Base-by-base conservation (phyloP, 345 rosid species). In the Citrus medica region DNA sequence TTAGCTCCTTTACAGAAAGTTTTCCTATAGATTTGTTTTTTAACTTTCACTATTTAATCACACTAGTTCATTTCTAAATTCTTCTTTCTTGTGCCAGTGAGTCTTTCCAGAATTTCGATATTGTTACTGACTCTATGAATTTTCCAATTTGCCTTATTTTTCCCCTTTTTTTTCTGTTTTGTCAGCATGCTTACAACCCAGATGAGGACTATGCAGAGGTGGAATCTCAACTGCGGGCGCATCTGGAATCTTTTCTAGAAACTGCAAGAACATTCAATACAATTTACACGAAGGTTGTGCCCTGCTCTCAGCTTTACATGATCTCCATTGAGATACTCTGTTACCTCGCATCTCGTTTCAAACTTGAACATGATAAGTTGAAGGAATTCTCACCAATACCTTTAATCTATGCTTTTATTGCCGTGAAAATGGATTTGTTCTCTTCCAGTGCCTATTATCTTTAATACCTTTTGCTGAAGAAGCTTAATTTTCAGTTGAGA, bases 151-250 rank as follows among this genome's bases (percentile, higher is more conserved):
- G 22, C 1, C 4, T 35, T 76, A 8, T 60, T 22, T 64, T 75
- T 17, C 37, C 33, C 51, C 9, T 59, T 35, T 16, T 16, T 40
- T 1, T 64, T 64, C 17, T 64, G 37, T 7, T 64, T 64, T 38
- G 7, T 51, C 83, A 94, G 98, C 92, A 92, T 92, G 92, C 98
- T 65, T 97, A 94, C 88, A 97, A 97, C 77, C 98, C 98, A 5
- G 97, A 93, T 69, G 98, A 97, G 85, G 98, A 97, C 74, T 97
- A 94, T 79, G 77, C 85, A 19, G 95, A 94, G 84, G 99, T 92
- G 78, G 99, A 97, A 84, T 84, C 98, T 27, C 88, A 88, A 80
- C 85, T 93, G 73, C 88, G 93, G 83, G 88, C 88, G 51, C 93
- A 89, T 85, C 79, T 97, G 84, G 95, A 92, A 81, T 94, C 96